A percentile compares a stretch with the other conserved stretches of the same genome.
Conservation (phyloP, 2,329 filamentous ascomycete genomes). For the Ceratocystis destructans region DNA sequence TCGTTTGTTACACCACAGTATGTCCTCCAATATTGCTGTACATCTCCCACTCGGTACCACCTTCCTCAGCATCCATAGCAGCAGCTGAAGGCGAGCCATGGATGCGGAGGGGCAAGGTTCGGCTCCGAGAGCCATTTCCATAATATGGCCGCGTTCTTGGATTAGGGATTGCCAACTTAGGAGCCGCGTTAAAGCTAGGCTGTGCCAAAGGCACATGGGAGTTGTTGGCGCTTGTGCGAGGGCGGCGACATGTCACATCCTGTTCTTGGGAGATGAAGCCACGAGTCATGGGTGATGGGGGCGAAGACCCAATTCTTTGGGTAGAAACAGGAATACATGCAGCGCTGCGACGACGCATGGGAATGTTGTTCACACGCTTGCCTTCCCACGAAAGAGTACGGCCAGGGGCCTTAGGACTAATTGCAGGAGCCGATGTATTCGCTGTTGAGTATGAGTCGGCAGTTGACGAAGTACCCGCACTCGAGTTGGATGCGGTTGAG, state of each 20-base stretch:
- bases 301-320: background rate
- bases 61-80: slow-evolving; percentile 20
- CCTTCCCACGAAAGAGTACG: slow-evolving; percentile 3
- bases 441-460: slow-evolving; percentile 16
- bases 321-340: slow-evolving; percentile 1
- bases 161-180: background rate
- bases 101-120: slow-evolving; percentile 9
- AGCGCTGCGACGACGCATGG: slow-evolving; percentile 3
- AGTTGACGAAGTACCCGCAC: slow-evolving; percentile 8
- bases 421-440: slow-evolving; percentile 10
- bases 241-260: background rate
- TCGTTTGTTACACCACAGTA: slow-evolving; percentile 9
- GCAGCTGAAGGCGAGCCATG: background rate
- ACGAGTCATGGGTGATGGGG: background rate
- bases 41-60: slow-evolving; percentile 33
- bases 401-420: background rate
- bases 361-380: background rate
- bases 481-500: slow-evolving; percentile 18
- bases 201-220: background rate
- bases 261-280: background rate
- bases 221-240: slow-evolving; percentile 1
- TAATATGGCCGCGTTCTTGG: slow-evolving; percentile 8
- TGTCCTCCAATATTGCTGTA: slow-evolving; percentile 34
- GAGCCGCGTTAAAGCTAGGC: background rate
- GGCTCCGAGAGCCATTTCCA: background rate